Evolutionary conservation across 129 eudicot genomes (phyloP), one percentile per base, ranked within the genome.

Genomic region (Flaveria brownii): DNA sequence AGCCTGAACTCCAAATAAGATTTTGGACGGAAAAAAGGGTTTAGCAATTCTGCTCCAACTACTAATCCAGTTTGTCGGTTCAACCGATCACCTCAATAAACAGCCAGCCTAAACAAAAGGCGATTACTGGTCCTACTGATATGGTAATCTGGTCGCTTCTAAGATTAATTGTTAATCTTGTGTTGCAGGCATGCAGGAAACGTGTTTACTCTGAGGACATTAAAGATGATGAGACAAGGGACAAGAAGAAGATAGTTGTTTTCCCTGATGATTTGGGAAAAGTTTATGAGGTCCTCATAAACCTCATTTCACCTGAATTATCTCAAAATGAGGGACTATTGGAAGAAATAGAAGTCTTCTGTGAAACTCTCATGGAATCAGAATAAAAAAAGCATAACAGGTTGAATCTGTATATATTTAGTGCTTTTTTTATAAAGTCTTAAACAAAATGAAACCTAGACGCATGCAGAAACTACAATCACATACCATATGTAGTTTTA

Each of bases 331-430:
- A 77, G 54, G 63, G 76, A 47, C 67, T 94, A 23, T 45, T 87
- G 70, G 89, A 86, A 81, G 96, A 91, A 85, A 94, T 89, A 50
- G 97, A 94, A 54, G 60, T 84, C 26, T 94, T 91, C 43, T 84
- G 84, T 68, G 87, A 76, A 75, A 76, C 87, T 70, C 39, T 81
- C 28, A 80, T 80, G 87, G 87, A 87, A 80, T 86, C 86, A 85
- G 70, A 84, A 77, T 67, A 20, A 70, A 18, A 50, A 22, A 41
- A 59, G 17, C 18, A 20, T 28, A 11, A 62, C 18, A 20, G 57
- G n/a, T 51, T 17, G 77, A 49, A 71, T 42, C 25, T 42, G 28
- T 45, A 69, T 45, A 45, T 45, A 45, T 45, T 45, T 45, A 45
- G 14, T 45, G 14, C 3, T 45, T 9, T 45, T 45, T 45, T 12